phyloP scores from a whole-genome alignment of 768 basidiomycete genomes.

The Sporobolomyces roseus region DNA sequence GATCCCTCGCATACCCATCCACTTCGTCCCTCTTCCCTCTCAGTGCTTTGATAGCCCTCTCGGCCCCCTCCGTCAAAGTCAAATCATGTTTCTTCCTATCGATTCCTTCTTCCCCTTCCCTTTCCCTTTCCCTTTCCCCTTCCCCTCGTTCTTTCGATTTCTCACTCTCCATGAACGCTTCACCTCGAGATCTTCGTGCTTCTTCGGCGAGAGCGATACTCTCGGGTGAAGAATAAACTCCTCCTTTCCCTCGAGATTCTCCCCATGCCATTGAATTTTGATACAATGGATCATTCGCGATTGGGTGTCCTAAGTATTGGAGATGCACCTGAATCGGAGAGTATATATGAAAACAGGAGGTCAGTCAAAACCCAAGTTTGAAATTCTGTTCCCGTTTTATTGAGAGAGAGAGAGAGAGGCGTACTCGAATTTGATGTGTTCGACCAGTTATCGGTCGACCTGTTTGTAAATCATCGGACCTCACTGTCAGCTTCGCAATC shows the following conservation, averaged over 20 bases:
- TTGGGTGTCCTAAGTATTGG: slow-evolving; percentile 86
- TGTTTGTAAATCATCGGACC: too few relatives aligned
- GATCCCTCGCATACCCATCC: slow-evolving; percentile 84
- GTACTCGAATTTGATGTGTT: slow-evolving; percentile 86
- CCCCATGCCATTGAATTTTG: slow-evolving; percentile 57
- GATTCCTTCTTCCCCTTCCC: slow-evolving; percentile 15
- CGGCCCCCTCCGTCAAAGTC: slow-evolving; percentile 69
- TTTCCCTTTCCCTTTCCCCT: slow-evolving; percentile 6
- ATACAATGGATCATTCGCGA: slow-evolving; percentile 94
- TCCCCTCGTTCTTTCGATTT: background rate
- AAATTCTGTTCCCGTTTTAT: too few relatives aligned
- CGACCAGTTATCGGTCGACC: slow-evolving; percentile 86
- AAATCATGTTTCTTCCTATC: slow-evolving; percentile 57
- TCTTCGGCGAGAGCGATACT: too few relatives aligned
- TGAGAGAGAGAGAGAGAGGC: background rate
- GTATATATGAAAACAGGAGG: too few relatives aligned
- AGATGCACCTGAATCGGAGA: slow-evolving; percentile 70
- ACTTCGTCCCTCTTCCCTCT: slow-evolving; percentile 85
- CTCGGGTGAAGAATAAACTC: slow-evolving; percentile 27
- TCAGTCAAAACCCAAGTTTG: too few relatives aligned
- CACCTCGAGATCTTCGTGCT: background rate
- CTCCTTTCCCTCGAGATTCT: slow-evolving; percentile 37
- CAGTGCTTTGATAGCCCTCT: slow-evolving; percentile 69
- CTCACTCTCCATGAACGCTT: slow-evolving; percentile 9
- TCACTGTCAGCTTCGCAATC: too few relatives aligned